Evolutionary conservation across 805 yeast genomes (phyloP).

Genomic region (Zygotorulaspora danielsina): DNA sequence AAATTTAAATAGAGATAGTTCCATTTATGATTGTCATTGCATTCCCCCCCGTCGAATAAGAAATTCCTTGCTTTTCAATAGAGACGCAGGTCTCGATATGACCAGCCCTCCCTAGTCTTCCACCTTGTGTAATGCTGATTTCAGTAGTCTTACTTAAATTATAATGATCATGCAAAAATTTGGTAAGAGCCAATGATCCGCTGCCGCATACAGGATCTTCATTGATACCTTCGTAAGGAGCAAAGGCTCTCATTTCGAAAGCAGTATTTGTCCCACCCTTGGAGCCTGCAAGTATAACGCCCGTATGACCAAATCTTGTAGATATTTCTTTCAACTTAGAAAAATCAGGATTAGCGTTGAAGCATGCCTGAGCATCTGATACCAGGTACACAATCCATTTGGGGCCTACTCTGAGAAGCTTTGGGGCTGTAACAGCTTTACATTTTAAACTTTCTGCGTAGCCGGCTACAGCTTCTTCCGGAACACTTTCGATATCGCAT

Average conservation of each 20-base stretch:
- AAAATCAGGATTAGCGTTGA: conserved; percentile 35
- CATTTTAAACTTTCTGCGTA: conserved; percentile 15
- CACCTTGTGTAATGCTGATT: conserved; percentile 38
- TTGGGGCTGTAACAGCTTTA: conserved; percentile 23
- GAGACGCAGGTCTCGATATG: conserved; percentile 28
- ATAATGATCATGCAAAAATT: conserved; percentile 27
- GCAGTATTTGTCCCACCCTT: conserved; percentile 26
- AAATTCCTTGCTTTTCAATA: conserved; percentile 9
- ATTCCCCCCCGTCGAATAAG: conserved; percentile 40
- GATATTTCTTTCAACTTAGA: conserved; percentile 22
- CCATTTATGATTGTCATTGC: conserved; percentile 40
- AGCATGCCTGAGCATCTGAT: conserved; percentile 34
- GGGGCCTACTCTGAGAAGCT: conserved; percentile 43
- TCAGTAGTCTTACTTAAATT: conserved; percentile 18
- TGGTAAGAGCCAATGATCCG: conserved; percentile 40
- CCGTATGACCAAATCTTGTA: conserved; percentile 27
- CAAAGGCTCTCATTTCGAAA: conserved; percentile 45
- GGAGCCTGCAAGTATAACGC: conserved; percentile 40
- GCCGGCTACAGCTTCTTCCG: conserved; percentile 6
- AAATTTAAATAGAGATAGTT: conserved; percentile 12
- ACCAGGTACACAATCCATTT: conserved; percentile 41
- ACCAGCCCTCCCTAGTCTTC: conserved; percentile 41
- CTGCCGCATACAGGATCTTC: conserved; percentile 58
- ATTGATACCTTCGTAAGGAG: conserved; percentile 34
- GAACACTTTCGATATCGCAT: conserved; percentile 17